Base-by-base conservation (phyloP, 75 land plant genomes). In the Chamaecyparis obtusa region DNA sequence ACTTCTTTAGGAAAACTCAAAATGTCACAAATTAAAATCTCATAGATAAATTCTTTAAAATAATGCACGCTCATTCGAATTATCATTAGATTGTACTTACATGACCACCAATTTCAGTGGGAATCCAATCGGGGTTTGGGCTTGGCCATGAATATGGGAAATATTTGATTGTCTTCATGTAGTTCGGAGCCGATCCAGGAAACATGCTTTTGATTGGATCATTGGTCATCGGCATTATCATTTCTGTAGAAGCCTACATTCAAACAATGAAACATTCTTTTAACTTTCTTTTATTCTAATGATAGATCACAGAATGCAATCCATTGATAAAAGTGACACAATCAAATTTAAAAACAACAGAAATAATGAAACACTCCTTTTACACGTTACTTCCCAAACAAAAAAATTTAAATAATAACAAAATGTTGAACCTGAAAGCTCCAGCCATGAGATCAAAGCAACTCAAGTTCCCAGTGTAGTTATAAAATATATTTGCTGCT, bases 201-300 rank as follows among this genome's bases (percentile, higher is more conserved):
- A 87, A 91, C 91, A 91, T 89, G 69, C 92, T 88, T 57, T 87
- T 87, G 13, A 81, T 54, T 41, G 91, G 84, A 78, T 90, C 55
- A 81, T 81, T 86, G 87, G 88, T 87, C 89, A 91, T 90, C 1
- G 92, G 92, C 92, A 91, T 91, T 11, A 90, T 89, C 91, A 91
- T 91, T 51, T 91, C 92, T 85, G 92, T 90, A 78, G 91, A 91
- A 19, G 85, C 69, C 92, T 91, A 88, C 88, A 85, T 51, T 83
- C 44, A 44, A 44, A 5, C 46, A 44, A 44, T 44, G 2, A 39
- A 2, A 1, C 1, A 1, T n/a, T 39, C 2, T 39, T 39, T 39
- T 39, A 39, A 39, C 41, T 39, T 39, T 2, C 1, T 39, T 2
- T 1, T 39, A 39, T 39, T 39, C 41, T 39, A 2, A 39, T 39